phyloP scores from a whole-genome alignment of 768 basidiomycete genomes.

The Russula olivacea region DNA sequence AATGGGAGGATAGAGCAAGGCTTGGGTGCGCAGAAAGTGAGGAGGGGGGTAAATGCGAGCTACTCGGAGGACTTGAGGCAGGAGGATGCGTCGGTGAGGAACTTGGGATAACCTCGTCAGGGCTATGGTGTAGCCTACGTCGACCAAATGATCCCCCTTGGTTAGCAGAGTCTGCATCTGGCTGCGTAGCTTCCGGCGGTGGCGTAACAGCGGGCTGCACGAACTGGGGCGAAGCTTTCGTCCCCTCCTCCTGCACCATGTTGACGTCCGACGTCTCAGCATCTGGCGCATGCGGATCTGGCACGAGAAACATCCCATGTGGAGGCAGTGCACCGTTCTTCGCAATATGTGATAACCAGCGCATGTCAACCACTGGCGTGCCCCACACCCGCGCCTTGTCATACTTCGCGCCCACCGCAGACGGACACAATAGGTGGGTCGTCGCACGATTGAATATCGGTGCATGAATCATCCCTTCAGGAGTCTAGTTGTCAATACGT shows the following conservation, averaged over 20 bases:
- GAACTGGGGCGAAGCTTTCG: background rate
- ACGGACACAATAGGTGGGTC: constrained; percentile 79
- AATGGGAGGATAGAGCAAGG: background rate
- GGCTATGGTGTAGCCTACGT: background rate
- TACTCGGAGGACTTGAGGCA: constrained; percentile 4
- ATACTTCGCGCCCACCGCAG: constrained; percentile 64
- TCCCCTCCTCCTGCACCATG: background rate
- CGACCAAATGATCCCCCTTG: constrained; percentile 1
- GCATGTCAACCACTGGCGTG: constrained; percentile 61
- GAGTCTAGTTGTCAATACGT: background rate
- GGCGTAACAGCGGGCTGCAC: background rate
- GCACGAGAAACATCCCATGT: constrained; percentile 32
- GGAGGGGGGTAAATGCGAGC: background rate
- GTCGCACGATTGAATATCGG: constrained; percentile 57
- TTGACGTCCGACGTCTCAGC: constrained; percentile 28
- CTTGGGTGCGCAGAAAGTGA: constrained; percentile 12
- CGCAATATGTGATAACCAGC: constrained; percentile 64
- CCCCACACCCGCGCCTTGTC: constrained; percentile 77
- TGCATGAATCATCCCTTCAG: constrained; percentile 48
- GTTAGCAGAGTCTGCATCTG: constrained; percentile 1
- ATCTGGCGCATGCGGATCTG: background rate
- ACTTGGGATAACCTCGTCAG: constrained; percentile 17
- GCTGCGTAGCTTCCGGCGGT: background rate
- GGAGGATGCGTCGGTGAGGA: constrained; percentile 10
- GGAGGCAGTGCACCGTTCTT: constrained; percentile 44